Evolutionary conservation across 78 protist species (phyloP).

Genomic region (Speleostelium caveatum): DNA sequence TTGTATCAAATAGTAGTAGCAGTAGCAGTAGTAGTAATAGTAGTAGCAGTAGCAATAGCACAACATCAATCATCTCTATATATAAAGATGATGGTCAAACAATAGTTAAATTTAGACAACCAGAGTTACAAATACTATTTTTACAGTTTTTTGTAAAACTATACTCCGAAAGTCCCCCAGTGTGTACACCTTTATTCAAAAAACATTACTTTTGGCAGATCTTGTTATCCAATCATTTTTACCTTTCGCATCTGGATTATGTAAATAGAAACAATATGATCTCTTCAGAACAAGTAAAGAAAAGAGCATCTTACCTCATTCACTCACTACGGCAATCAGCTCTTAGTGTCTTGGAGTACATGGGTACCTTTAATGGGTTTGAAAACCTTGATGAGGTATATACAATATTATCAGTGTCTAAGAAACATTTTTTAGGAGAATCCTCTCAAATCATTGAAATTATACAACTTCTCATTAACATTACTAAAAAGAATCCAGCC

Average conservation of each 20-base stretch:
- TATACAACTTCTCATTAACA: conserved; percentile 41
- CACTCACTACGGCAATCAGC: conserved; percentile 16
- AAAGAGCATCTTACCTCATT: conserved; percentile 13
- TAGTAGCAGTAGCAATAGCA: background rate
- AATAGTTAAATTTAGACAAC: conserved; percentile 9
- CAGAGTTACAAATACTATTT: conserved; percentile 50
- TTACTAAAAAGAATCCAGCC: conserved; percentile 50
- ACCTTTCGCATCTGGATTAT: too few species aligned
- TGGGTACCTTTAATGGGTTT: conserved; percentile 29
- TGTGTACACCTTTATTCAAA: background rate
- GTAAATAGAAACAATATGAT: too few species aligned
- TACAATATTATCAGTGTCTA: background rate
- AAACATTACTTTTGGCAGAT: conserved; percentile 30
- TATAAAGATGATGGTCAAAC: background rate
- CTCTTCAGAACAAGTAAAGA: background rate
- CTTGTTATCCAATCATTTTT: conserved; percentile 26
- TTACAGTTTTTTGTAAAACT: conserved; percentile 41
- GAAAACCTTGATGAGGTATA: conserved; percentile 55
- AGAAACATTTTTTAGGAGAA: background rate
- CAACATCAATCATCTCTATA: background rate
- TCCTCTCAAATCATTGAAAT: conserved; percentile 10
- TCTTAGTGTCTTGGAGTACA: conserved; percentile 1
- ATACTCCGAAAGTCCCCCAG: background rate
- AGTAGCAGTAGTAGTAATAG: background rate
- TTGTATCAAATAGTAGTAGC: background rate